Evolutionary conservation across 1,284 basidiomycete species (phyloP).

Genomic region (Sporisorium graminicola): DNA sequence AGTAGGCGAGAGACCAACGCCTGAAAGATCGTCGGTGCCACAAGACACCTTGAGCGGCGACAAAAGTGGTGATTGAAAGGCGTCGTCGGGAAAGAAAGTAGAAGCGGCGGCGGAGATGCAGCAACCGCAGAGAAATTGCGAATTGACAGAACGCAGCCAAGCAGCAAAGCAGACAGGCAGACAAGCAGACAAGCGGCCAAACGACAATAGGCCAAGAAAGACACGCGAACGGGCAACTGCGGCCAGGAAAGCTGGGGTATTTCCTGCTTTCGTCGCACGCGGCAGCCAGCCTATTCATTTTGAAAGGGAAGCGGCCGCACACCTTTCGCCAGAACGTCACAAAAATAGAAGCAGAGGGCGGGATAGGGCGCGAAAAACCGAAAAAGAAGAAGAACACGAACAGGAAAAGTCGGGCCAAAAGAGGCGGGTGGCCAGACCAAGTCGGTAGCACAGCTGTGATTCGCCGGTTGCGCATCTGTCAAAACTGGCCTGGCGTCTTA

Average conservation of each 20-base stretch:
- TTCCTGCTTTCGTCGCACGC: not conserved
- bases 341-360: not conserved
- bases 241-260: slow-evolving; percentile 10
- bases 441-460: not conserved
- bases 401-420: not conserved
- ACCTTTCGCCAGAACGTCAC: not conserved
- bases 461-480: not conserved
- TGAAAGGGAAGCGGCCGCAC: not conserved
- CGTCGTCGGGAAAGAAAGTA: too few species aligned
- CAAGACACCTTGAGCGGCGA: slow-evolving; percentile 8
- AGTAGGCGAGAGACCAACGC: not conserved
- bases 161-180: not conserved
- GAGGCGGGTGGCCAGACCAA: too few species aligned
- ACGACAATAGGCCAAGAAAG: too few species aligned
- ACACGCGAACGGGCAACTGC: slow-evolving; percentile 2
- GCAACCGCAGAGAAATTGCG: not conserved
- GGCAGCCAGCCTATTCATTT: not conserved
- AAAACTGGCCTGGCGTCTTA: not conserved
- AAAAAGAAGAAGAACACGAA: not conserved
- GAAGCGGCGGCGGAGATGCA: slow-evolving; percentile 15
- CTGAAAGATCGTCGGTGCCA: not conserved
- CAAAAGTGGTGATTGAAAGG: not conserved
- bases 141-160: too few species aligned
- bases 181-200: not conserved
- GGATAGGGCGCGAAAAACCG: not conserved